Conservation (phyloP, 202 grass and related monocot genomes). For the Zizania palustris region DNA sequence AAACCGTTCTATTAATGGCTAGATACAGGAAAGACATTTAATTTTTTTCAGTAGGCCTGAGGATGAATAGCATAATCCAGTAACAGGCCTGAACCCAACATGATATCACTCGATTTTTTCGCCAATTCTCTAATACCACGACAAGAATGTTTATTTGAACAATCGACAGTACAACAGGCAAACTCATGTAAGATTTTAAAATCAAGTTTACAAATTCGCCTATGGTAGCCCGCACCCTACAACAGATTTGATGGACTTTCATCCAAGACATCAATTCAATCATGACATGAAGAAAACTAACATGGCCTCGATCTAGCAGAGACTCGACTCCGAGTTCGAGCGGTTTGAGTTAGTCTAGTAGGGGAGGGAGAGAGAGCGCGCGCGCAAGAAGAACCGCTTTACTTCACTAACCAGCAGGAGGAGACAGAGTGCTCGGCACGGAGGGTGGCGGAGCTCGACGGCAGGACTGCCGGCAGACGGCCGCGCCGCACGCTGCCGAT, state of each 20-base stretch:
- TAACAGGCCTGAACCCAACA: not conserved
- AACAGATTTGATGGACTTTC: not conserved
- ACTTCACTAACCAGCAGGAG: slow-evolving; percentile 51
- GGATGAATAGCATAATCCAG: not conserved
- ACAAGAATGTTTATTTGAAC: not conserved
- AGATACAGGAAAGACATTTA: not conserved
- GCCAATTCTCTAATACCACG: not conserved
- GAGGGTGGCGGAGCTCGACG: slow-evolving; percentile 7
- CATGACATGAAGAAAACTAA: not conserved
- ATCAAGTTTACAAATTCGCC: not conserved
- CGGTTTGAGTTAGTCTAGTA: not conserved
- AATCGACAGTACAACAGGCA: not conserved
- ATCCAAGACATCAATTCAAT: not conserved
- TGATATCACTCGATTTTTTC: not conserved
- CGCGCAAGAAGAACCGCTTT: not conserved
- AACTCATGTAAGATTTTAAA: not conserved
- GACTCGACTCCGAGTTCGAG: slow-evolving; percentile 2
- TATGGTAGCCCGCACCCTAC: not conserved
- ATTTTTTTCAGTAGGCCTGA: not conserved
- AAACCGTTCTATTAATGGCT: not conserved
- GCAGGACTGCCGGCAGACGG: slow-evolving; percentile 1
- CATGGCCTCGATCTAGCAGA: not conserved
- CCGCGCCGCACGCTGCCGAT: slow-evolving; percentile 42
- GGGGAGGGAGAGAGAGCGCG: not conserved
- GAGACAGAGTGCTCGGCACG: slow-evolving; percentile 40